These are phyloP conservation scores for Lodderomyces theae DNA, from an alignment of 1,139 yeast genomes.

Conservation along the genomic window DNA sequence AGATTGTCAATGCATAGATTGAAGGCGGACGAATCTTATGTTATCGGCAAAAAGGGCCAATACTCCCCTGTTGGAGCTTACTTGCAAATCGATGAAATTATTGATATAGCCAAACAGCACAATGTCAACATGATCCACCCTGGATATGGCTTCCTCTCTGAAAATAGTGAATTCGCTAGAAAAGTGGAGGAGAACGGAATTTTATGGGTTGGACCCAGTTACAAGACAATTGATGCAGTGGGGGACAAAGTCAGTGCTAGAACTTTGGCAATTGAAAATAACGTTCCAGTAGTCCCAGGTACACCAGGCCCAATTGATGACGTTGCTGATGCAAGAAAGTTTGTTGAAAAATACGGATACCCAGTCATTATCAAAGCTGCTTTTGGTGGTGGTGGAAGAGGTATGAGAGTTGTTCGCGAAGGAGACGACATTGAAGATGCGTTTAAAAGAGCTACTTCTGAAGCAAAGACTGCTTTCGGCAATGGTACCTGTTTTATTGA, in stretches of 20 bases:
- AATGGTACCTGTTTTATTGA: slow-evolving; percentile 98
- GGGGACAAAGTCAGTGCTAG: slow-evolving; percentile 98
- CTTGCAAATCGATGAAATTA: slow-evolving; percentile 92
- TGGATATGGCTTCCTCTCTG: slow-evolving; percentile 95
- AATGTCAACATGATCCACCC: slow-evolving; percentile 97
- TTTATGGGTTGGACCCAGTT: slow-evolving; percentile 95
- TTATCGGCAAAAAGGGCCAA: slow-evolving; percentile 86
- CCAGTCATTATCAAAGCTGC: slow-evolving; percentile 99
- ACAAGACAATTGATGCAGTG: slow-evolving; percentile 87
- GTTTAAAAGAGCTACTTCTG: slow-evolving; percentile 88
- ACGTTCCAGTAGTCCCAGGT: slow-evolving; percentile 96
- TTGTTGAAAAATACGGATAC: slow-evolving; percentile 80
- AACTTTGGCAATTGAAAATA: slow-evolving; percentile 71
- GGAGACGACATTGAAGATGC: slow-evolving; percentile 94
- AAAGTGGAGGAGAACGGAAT: slow-evolving; percentile 91
- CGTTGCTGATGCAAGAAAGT: slow-evolving; percentile 72
- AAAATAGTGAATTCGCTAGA: slow-evolving; percentile 90
- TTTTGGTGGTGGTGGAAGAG: slow-evolving; percentile 99
- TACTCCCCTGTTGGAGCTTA: slow-evolving; percentile 96
- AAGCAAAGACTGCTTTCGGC: slow-evolving; percentile 93
- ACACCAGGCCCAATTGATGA: slow-evolving; percentile 93
- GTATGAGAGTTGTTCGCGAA: slow-evolving; percentile 98
- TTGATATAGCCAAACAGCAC: slow-evolving; percentile 83
- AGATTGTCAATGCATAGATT: slow-evolving; percentile 91
- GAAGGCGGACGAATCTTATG: slow-evolving; percentile 91